Conservation (phyloP, 768 basidiomycete genomes). For the Tulasnella sp. region DNA sequence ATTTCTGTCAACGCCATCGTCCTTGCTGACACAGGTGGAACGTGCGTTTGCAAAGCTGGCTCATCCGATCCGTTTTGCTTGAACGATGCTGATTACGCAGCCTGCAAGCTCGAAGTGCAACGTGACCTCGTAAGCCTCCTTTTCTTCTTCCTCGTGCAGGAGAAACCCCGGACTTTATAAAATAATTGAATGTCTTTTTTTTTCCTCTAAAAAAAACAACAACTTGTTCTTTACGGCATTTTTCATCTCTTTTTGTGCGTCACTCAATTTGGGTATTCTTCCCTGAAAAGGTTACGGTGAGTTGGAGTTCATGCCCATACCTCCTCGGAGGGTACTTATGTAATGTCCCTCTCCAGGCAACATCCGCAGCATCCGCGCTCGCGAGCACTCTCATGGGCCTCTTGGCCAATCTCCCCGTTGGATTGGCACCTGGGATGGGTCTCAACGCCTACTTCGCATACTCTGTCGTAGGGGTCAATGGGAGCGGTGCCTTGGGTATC, state of each 20-base stretch:
- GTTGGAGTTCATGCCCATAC: no score
- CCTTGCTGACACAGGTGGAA: constrained; percentile 63
- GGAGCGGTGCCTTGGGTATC: constrained; percentile 42
- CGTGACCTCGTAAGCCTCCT: constrained; percentile 40
- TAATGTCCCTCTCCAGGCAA: constrained; percentile 37
- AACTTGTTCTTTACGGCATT: no score
- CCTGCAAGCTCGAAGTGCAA: constrained; percentile 33
- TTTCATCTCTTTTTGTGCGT: no score
- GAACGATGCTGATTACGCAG: constrained; percentile 22
- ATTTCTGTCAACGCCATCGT: constrained; percentile 82
- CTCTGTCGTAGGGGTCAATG: constrained; percentile 78
- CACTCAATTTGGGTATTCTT: no score
- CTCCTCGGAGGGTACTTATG: no score
- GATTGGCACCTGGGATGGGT: constrained; percentile 73
- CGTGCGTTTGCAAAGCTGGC: constrained; percentile 53
- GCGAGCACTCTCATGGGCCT: constrained; percentile 73
- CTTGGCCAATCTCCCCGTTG: constrained; percentile 80
- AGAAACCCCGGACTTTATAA: no score
- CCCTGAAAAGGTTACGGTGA: no score
- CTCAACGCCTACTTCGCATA: constrained; percentile 59
- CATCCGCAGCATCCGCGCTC: constrained; percentile 65
- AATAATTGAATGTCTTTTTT: no score
- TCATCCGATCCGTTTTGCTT: constrained; percentile 34
- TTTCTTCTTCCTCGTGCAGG: background rate
- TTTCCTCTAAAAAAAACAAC: no score